Evolutionary conservation across 2,329 filamentous ascomycete species (phyloP).

Genomic region (Pestalotiopsis sp.): DNA sequence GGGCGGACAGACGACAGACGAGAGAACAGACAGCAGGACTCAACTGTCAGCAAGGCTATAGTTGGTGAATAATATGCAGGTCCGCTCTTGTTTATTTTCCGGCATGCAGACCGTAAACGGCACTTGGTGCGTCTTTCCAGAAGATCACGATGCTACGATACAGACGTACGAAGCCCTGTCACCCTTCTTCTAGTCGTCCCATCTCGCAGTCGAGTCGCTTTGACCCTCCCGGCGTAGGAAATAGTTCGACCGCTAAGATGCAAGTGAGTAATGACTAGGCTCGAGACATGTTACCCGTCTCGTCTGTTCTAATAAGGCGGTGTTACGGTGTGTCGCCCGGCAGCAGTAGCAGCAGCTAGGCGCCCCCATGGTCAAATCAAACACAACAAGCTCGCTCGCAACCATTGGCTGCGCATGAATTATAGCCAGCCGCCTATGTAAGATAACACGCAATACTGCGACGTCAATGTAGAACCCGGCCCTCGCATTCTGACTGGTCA

Average conservation of each 20-base stretch:
- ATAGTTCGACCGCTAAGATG: background rate
- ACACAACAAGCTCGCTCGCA: background rate
- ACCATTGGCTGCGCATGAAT: conserved; percentile 1
- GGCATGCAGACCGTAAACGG: background rate
- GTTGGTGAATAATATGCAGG: background rate
- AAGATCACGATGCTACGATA: background rate
- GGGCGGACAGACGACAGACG: background rate
- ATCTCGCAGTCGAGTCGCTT: background rate
- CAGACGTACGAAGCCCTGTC: background rate
- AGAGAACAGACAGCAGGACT: background rate
- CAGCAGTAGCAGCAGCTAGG: background rate
- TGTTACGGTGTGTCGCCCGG: background rate
- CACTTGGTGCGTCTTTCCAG: background rate
- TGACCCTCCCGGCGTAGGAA: background rate
- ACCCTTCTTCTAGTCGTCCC: background rate
- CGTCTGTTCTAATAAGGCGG: background rate
- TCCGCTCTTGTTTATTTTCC: background rate
- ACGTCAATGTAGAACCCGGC: background rate
- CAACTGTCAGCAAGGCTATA: background rate
- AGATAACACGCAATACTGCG: background rate
- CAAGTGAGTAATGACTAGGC: background rate
- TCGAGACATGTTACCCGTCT: background rate
- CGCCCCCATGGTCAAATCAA: background rate
- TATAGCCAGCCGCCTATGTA: background rate
- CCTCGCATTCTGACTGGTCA: background rate